Evolutionary conservation across 176 grass and related monocot genomes (phyloP).

Genomic region (Ensete ventricosum): DNA sequence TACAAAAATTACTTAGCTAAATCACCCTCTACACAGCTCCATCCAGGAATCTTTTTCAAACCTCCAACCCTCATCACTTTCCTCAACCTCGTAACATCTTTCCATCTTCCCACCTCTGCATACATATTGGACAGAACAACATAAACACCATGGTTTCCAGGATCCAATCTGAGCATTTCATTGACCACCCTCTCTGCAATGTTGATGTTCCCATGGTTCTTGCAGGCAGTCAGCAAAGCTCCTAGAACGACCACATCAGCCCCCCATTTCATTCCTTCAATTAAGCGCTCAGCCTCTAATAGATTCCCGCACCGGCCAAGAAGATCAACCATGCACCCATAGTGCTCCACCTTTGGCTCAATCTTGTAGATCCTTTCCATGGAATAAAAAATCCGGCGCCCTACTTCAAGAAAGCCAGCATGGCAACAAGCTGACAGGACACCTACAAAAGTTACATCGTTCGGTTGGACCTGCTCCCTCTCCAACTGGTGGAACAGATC

Average conservation of each 20-base stretch:
- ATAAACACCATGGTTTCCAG: slow-evolving; percentile 40
- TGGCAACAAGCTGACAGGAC: slow-evolving; percentile 35
- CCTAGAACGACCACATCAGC: slow-evolving; percentile 31
- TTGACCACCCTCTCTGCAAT: slow-evolving; percentile 32
- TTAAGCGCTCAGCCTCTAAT: slow-evolving; percentile 38
- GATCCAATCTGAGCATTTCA: slow-evolving; percentile 44
- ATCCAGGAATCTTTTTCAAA: slow-evolving; percentile 40
- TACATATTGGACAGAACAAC: slow-evolving; percentile 53
- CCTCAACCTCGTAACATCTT: slow-evolving; percentile 46
- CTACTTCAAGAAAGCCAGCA: slow-evolving; percentile 28
- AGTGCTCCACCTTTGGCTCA: slow-evolving; percentile 37
- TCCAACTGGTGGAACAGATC: slow-evolving; percentile 25
- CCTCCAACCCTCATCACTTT: slow-evolving; percentile 30
- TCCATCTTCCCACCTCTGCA: slow-evolving; percentile 43
- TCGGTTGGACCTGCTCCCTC: slow-evolving; percentile 19
- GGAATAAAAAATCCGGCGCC: slow-evolving; percentile 24
- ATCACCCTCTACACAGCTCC: slow-evolving; percentile 21
- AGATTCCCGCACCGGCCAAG: slow-evolving; percentile 32
- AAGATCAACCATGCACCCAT: slow-evolving; percentile 52
- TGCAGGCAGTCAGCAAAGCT: slow-evolving; percentile 43
- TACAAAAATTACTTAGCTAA: neutral
- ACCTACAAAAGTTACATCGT: slow-evolving; percentile 32
- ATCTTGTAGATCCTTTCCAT: slow-evolving; percentile 36
- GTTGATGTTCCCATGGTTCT: slow-evolving; percentile 34
- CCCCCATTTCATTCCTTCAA: slow-evolving; percentile 27